Base-by-base conservation (phyloP, 306 rosid genomes). In the Erythrophleum fordii region DNA sequence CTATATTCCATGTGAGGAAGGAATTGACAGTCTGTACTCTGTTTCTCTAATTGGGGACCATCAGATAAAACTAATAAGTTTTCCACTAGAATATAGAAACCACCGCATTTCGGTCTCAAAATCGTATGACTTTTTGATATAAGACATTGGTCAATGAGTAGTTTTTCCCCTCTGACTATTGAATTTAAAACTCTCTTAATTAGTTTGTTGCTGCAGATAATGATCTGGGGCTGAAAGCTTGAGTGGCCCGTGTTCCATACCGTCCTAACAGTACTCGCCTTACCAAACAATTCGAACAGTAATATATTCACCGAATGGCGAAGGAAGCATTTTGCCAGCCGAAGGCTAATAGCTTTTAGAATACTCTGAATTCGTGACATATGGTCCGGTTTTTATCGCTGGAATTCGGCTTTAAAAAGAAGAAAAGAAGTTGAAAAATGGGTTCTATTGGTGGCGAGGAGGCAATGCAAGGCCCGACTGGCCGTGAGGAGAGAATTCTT, bases 401-500 rank as follows among this genome's bases (percentile, higher is more conserved):
- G 81, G 88, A 84, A 87, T 81, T 72, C 73, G 67, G 80, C 61
- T 73, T 82, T 56, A 70, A 80, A 77, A 52, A 70, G 72, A 58
- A 79, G 77, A 51, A 62, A 79, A 71, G 69, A 56, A 73, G 74
- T 69, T 73, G 81, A 84, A 84, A 79, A 68, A 93, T 93, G 98
- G 92, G 89, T 78, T 86, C 90, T 67, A 77, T 85, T 83, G 85
- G 82, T 22, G 92, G 86, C 35, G 94, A 87, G 72, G 97, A 86
- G 65, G 77, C 84, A 52, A 69, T 77, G 86, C 89, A 73, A 77
- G 89, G 81, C 61, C 37, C 79, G 9, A 58, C 73, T 26, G 88
- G 86, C 56, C 28, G 68, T 8, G 83, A 79, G 53, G 99, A 95
- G 90, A 93, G 89, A 86, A 95, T 93, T 69, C 76, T 73, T 39